Evolutionary conservation across 495 filamentous ascomycete genomes (phyloP).

Genomic region (Penicillium silybi): DNA sequence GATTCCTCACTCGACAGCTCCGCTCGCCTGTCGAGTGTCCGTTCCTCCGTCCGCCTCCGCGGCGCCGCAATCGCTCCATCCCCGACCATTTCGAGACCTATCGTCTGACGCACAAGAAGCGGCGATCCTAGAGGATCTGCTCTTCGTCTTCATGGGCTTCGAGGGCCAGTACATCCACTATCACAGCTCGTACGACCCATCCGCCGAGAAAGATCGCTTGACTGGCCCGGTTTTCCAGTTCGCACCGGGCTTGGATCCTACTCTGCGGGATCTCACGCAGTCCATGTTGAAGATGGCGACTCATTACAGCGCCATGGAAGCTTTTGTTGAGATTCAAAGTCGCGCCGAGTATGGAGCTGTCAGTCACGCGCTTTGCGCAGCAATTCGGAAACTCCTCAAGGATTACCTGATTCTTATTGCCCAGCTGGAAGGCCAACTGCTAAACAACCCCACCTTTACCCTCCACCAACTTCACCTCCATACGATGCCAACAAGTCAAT

Average conservation of each 20-base stretch:
- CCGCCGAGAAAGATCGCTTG: slow-evolving; percentile 78
- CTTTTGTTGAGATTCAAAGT: slow-evolving; percentile 91
- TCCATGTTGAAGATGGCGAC: slow-evolving; percentile 95
- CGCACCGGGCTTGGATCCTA: slow-evolving; percentile 81
- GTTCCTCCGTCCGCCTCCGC: slow-evolving; percentile 72
- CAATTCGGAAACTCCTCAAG: slow-evolving; percentile 83
- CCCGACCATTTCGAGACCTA: slow-evolving; percentile 66
- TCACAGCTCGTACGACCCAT: slow-evolving; percentile 72
- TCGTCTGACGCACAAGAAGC: slow-evolving; percentile 78
- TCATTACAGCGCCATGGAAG: slow-evolving; percentile 83
- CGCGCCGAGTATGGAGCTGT: slow-evolving; percentile 92
- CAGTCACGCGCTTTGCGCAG: slow-evolving; percentile 91
- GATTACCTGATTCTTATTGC: slow-evolving; percentile 91
- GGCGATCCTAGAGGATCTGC: slow-evolving; percentile 80
- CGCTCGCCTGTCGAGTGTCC: slow-evolving; percentile 81
- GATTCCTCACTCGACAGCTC: slow-evolving; percentile 80
- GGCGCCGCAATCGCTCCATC: slow-evolving; percentile 67
- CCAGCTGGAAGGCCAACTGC: slow-evolving; percentile 85
- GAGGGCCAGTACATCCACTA: slow-evolving; percentile 96
- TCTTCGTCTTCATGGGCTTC: slow-evolving; percentile 98
- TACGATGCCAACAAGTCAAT: slow-evolving; percentile 81
- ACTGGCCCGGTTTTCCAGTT: slow-evolving; percentile 77
- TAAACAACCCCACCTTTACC: slow-evolving; percentile 84
- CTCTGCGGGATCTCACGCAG: slow-evolving; percentile 77
- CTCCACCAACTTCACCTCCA: slow-evolving; percentile 89